Evolutionary conservation across 1,139 yeast species (phyloP).

Genomic region (Groenewaldozyma sp.): DNA sequence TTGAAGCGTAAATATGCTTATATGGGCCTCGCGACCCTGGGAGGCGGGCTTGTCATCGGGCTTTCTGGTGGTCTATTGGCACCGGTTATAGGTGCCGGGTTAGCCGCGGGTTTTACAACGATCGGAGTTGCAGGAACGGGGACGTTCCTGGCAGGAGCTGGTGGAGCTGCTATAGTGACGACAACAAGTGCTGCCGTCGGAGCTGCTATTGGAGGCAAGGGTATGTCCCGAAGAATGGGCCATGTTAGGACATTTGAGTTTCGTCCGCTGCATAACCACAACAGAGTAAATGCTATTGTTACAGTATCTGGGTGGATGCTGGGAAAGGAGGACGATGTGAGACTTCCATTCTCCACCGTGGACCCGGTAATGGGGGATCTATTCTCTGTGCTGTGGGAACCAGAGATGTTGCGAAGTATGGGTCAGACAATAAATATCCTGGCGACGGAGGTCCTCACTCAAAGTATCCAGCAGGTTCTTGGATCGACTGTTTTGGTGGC

Average conservation of each 20-base stretch:
- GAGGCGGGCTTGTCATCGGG: conserved; percentile 92
- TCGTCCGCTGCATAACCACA: conserved; percentile 84
- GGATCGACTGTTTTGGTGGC: conserved; percentile 92
- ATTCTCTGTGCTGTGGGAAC: conserved; percentile 91
- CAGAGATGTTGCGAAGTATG: conserved; percentile 91
- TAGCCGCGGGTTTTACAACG: conserved; percentile 95
- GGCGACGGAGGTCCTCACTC: conserved; percentile 88
- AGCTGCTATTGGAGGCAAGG: conserved; percentile 75
- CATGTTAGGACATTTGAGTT: conserved; percentile 91
- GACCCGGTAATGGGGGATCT: conserved; percentile 98
- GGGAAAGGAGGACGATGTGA: conserved; percentile 89
- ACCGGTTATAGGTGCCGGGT: conserved; percentile 96
- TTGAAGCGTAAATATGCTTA: conserved; percentile 65
- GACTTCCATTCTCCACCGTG: conserved; percentile 91
- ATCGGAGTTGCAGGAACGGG: conserved; percentile 89
- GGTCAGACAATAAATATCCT: conserved; percentile 92
- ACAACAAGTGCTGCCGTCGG: conserved; percentile 89
- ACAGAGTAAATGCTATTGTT: conserved; percentile 76
- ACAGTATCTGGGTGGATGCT: conserved; percentile 98
- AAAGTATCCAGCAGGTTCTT: conserved; percentile 87
- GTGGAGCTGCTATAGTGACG: conserved; percentile 92
- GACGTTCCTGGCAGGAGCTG: conserved; percentile 91
- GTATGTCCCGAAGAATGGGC: conserved; percentile 82
- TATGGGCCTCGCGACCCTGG: conserved; percentile 93
- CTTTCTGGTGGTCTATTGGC: conserved; percentile 92